phyloP scores from a whole-genome alignment of 768 basidiomycete genomes.

The Tylopilus vinaceipallidus region DNA sequence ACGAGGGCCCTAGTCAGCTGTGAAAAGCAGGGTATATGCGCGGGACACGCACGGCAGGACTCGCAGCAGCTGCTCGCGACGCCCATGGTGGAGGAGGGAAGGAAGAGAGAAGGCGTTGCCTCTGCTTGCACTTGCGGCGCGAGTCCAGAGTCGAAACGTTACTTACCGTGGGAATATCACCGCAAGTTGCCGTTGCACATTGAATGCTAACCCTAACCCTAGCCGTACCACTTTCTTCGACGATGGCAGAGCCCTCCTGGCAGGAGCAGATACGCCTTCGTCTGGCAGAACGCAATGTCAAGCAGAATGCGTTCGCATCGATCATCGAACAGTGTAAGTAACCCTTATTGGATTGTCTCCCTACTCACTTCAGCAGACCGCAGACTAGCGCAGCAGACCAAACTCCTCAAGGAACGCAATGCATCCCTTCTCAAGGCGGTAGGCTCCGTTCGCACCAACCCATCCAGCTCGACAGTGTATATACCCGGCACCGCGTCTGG shows the following conservation, averaged over 20 bases:
- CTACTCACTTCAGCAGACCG: conserved; percentile 57
- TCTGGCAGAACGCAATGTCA: conserved; percentile 79
- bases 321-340: conserved; percentile 90
- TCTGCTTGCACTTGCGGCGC: conserved; percentile 9
- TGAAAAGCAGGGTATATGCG: conserved; percentile 6
- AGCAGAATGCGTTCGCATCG: conserved; percentile 75
- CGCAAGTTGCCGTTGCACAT: conserved; percentile 21
- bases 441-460: conserved; percentile 61
- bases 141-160: conserved; percentile 13
- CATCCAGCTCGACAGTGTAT: conserved; percentile 60
- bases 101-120: not conserved
- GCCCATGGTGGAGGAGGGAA: conserved; percentile 50
- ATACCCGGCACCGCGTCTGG: conserved; percentile 49
- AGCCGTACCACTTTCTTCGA: conserved; percentile 4
- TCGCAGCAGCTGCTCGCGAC: conserved; percentile 80
- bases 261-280: conserved; percentile 78
- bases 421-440: conserved; percentile 84
- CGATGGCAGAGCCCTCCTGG: conserved; percentile 83
- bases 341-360: conserved; percentile 1
- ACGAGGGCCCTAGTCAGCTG: conserved; percentile 21
- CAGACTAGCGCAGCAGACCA: conserved; percentile 88
- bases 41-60: conserved; percentile 63
- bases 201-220: conserved; percentile 30
- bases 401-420: conserved; percentile 90
- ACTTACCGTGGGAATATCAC: conserved; percentile 22